These are phyloP conservation scores for Shiraia bambusicola DNA, from an alignment of 2,329 filamentous ascomycete genomes.

Conservation along the genomic window DNA sequence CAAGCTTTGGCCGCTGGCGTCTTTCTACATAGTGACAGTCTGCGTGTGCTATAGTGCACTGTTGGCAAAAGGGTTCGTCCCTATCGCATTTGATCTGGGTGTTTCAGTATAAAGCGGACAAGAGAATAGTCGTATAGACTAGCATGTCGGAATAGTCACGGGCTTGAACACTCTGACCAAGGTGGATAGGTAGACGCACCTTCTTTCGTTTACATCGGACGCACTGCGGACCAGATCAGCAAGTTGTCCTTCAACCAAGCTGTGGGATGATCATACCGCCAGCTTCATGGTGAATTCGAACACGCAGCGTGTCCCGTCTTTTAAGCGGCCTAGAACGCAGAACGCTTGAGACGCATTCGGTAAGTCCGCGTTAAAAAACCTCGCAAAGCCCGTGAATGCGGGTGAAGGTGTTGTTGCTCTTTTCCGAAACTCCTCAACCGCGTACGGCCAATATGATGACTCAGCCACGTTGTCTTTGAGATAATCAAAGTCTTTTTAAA, in stretches of 20 bases:
- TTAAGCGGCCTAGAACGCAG: not conserved
- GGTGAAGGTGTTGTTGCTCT: no score
- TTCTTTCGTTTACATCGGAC: constrained; percentile 17
- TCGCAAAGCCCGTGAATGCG: no score
- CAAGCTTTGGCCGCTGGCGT: constrained; percentile 25
- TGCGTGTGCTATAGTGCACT: constrained; percentile 24
- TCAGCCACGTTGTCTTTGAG: no score
- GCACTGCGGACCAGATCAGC: constrained; percentile 7
- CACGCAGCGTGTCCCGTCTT: not conserved
- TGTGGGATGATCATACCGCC: constrained; percentile 5
- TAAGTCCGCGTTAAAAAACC: no score
- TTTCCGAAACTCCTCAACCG: no score
- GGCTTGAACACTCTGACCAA: not conserved
- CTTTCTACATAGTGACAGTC: constrained; percentile 34
- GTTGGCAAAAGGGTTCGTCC: constrained; percentile 25
- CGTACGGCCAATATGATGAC: no score
- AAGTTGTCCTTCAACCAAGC: no score
- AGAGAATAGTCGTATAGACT: not conserved
- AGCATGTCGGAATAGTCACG: not conserved
- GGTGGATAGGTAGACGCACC: constrained; percentile 5
- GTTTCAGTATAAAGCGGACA: not conserved
- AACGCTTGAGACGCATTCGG: no score
- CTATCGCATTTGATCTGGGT: constrained; percentile 33
- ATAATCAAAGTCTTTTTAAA: no score
- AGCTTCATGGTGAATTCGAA: constrained; percentile 11